Evolutionary conservation across 768 basidiomycete species (phyloP).

Genomic region (Porphyrellus cyaneotinctus): DNA sequence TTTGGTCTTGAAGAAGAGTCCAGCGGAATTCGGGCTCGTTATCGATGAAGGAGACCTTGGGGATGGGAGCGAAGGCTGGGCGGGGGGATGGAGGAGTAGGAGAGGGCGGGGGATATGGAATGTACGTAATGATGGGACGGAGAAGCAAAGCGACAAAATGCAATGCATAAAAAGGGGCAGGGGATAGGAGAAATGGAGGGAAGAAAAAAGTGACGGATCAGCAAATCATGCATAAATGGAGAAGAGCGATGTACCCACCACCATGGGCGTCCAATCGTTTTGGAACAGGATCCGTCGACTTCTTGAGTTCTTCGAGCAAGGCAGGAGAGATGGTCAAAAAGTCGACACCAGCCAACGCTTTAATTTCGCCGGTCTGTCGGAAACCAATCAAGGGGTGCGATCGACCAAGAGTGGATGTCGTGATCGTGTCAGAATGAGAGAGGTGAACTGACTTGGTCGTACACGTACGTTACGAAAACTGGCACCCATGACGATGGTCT

Average conservation of each 20-base stretch:
- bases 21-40: conserved; percentile 97
- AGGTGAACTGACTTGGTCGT: neutral
- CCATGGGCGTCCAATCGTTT: conserved; percentile 72
- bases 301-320: conserved; percentile 91
- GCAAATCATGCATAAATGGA: conserved; percentile 1
- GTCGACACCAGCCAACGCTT: conserved; percentile 91
- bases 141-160: neutral
- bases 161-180: neutral
- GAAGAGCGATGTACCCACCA: conserved; percentile 39
- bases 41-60: conserved; percentile 83
- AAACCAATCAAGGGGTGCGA: conserved; percentile 3
- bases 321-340: conserved; percentile 93
- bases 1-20: conserved; percentile 85
- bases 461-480: conserved; percentile 92
- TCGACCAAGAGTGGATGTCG: conserved; percentile 1
- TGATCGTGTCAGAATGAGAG: conserved; percentile 1
- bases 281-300: conserved; percentile 70
- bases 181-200: neutral
- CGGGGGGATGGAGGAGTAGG: neutral
- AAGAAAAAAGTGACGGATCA: conserved; percentile 9
- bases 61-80: conserved; percentile 51
- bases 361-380: conserved; percentile 82
- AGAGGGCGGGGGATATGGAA: neutral
- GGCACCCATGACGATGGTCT: conserved; percentile 99
- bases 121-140: neutral